A percentile compares a stretch with the other conserved stretches of the same genome.
Evolutionary conservation across 1,284 basidiomycete genomes (phyloP).

Genomic region (Apiotrichum montevideense): DNA sequence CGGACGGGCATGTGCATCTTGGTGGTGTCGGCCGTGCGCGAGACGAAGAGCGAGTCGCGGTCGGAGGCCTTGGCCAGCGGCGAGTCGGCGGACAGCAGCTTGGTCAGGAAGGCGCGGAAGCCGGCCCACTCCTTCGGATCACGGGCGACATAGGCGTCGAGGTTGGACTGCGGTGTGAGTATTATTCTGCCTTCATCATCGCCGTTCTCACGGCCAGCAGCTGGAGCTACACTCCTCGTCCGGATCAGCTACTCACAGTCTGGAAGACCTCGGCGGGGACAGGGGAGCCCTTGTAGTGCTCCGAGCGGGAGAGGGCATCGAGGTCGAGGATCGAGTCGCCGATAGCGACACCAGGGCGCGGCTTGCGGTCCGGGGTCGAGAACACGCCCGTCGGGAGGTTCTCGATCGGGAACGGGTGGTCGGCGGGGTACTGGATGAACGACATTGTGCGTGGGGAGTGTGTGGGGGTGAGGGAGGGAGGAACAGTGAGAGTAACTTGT

Average conservation of each 20-base stretch:
- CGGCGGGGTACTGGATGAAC: conserved; percentile 11
- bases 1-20: conserved; percentile 15
- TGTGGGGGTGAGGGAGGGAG: too few species aligned
- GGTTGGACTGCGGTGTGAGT: conserved; percentile 5
- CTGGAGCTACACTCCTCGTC: background rate
- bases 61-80: conserved; percentile 6
- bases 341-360: conserved; percentile 17
- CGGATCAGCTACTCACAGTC: conserved; percentile 3
- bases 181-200: too few species aligned
- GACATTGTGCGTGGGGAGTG: background rate
- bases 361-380: background rate
- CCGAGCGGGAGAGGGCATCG: conserved; percentile 8
- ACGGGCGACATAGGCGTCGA: conserved; percentile 11
- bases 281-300: conserved; percentile 3
- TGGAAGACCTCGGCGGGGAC: conserved; percentile 15
- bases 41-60: conserved; percentile 6
- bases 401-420: conserved; percentile 18
- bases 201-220: too few species aligned
- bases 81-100: conserved; percentile 9
- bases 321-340: conserved; percentile 19
- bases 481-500: too few species aligned
- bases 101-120: conserved; percentile 12
- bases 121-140: conserved; percentile 12
- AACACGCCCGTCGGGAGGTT: conserved; percentile 19
- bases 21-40: conserved; percentile 1